Conservation (phyloP, 805 yeast species). For the Metschnikowia gelsemii region DNA sequence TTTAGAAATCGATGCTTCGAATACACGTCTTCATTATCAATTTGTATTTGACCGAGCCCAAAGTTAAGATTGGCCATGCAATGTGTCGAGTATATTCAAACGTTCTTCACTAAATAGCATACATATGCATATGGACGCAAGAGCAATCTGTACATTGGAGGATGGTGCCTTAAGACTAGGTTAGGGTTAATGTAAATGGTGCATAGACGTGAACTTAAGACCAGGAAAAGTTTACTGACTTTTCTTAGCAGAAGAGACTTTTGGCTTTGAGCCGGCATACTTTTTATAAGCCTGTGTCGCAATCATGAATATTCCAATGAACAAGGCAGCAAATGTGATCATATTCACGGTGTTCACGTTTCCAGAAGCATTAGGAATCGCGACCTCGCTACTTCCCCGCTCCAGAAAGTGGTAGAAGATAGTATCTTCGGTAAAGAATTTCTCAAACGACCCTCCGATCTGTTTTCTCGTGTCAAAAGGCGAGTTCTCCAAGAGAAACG, state of each 20-base stretch:
- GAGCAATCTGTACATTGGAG: too few relatives aligned
- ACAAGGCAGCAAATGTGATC: conserved; percentile 14
- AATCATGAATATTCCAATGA: conserved; percentile 15
- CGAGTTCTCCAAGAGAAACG: conserved; percentile 29
- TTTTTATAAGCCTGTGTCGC: conserved; percentile 2
- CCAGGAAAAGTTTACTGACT: conserved; percentile 1
- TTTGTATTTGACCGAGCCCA: too few relatives aligned
- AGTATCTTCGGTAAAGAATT: conserved; percentile 40
- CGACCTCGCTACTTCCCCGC: conserved; percentile 9
- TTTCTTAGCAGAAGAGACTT: conserved; percentile 7
- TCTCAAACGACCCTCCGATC: conserved; percentile 37
- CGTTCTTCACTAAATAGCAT: too few relatives aligned
- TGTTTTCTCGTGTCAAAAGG: conserved; percentile 35
- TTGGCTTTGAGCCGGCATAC: neutral
- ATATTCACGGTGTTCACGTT: conserved; percentile 4
- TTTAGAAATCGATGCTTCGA: too few relatives aligned
- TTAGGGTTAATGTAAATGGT: neutral
- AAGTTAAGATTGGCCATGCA: too few relatives aligned
- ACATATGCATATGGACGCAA: too few relatives aligned
- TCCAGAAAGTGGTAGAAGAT: conserved; percentile 35
- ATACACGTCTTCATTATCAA: too few relatives aligned
- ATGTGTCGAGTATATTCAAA: too few relatives aligned
- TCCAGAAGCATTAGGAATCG: conserved; percentile 17
- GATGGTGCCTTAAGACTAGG: too few relatives aligned
- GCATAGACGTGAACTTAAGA: neutral